A percentile compares a stretch with the other conserved stretches of the same genome.
Evolutionary conservation across 495 filamentous ascomycete genomes (phyloP).

Genomic region (Parachaetomium inaequale): DNA sequence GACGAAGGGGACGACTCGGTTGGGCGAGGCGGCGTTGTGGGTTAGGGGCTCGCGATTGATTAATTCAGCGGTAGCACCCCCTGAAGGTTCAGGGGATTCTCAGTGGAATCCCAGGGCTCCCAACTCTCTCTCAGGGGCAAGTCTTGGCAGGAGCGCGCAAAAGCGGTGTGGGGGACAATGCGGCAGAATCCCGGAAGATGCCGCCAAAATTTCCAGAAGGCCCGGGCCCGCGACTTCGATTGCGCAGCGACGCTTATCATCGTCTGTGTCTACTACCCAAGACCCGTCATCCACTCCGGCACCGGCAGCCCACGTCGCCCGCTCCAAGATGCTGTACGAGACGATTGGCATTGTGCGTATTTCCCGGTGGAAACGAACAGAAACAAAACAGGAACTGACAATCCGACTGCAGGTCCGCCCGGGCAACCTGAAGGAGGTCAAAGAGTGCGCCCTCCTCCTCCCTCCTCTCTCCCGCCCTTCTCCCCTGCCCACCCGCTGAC

Average conservation of each 20-base stretch:
- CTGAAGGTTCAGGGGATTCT: neutral
- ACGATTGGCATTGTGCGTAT: constrained; percentile 82
- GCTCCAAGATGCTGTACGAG: constrained; percentile 84
- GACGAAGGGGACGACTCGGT: no score
- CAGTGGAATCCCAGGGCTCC: no score
- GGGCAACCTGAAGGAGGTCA: constrained; percentile 81
- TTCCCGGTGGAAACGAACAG: neutral
- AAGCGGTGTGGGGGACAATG: neutral
- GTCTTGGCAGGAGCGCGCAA: neutral
- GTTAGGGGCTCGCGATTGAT: no score
- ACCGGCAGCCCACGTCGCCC: neutral
- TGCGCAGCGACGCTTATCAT: neutral
- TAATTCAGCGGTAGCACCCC: neutral
- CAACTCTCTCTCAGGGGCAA: neutral
- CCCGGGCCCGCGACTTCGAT: neutral
- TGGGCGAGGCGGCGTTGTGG: no score
- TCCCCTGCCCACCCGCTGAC: neutral
- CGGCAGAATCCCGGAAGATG: constrained; percentile 16
- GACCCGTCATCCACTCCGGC: neutral
- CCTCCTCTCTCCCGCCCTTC: constrained; percentile 6
- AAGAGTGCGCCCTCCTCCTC: constrained; percentile 64
- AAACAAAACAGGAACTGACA: neutral
- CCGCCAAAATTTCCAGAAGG: constrained; percentile 13
- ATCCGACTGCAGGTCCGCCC: constrained; percentile 67
- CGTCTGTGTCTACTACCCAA: no score